Evolutionary conservation across 1,139 yeast genomes (phyloP), one percentile per base, ranked within the genome.

Genomic region (Magnusiomyces sp.): DNA sequence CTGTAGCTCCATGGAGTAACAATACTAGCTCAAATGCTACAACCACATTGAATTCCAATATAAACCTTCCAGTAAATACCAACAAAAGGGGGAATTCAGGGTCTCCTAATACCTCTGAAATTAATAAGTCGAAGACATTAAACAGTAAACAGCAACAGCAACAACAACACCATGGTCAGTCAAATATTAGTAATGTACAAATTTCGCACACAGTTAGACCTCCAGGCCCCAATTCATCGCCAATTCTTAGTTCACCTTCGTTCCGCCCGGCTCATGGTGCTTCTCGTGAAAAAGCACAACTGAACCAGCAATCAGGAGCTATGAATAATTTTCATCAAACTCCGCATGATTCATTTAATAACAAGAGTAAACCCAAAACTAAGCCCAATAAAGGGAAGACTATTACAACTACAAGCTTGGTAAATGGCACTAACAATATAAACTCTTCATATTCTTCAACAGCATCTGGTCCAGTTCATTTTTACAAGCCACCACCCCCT

Each of bases 401-500:
- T 7, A 23, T 7, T 23, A 23, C 29, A 23, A 23, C 6, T 23
- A 4, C 29, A 23, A 23, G 7, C 29, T 23, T 23, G 29, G 29
- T 4, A 7, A 23, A 23, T 23, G 29, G 29, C 7, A 7, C 29
- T 23, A 23, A 7, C 29, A 7, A 7, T 23, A 23, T 23, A 23
- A 23, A 23, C 29, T 5, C 29, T 23, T 23, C 29, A 23, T 23
- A 23, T 23, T 23, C 45, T 19, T 19, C 29, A 17, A 32, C 37
- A 20, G 36, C 43, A 4, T 7, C 48, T 16, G 36, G 45, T 42
- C 40, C 48, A 1, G 27, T 45, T 6, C 38, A 4, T 5, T 29
- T 27, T 13, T 40, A 45, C 40, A 46, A 49, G 20, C 49, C 53
- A 2, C 39, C 52, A 17, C 45, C 50, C 13, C 45, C 52, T 3